Percentiles rank a stretch among this genome's conserved stretches.
Conservation (phyloP, 78 protist genomes). For the Cavenderia fasciculata region DNA sequence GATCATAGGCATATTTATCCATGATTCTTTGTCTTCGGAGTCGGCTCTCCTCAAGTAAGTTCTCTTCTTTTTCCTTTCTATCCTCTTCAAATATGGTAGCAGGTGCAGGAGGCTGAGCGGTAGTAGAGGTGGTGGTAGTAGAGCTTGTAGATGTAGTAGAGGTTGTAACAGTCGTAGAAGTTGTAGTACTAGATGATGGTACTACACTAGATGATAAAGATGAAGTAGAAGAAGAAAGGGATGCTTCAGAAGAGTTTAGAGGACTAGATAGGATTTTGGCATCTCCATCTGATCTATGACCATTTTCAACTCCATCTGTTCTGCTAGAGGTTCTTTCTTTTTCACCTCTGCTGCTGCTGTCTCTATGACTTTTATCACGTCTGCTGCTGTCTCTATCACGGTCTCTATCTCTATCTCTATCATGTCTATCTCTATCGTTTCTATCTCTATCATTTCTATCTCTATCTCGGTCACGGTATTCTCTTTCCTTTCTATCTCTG, state of each 20-base stretch:
- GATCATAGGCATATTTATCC: conserved; percentile 47
- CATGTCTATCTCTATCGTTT: conserved; percentile 2
- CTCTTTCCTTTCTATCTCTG: background rate
- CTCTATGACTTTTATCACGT: background rate
- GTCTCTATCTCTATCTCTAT: background rate
- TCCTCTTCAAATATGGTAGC: conserved; percentile 26
- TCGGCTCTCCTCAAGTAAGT: conserved; percentile 53
- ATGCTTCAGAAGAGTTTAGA: too few species aligned
- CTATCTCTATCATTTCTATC: conserved; percentile 8
- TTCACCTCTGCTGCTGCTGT: conserved; percentile 11
- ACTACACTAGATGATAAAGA: background rate
- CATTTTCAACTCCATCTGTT: background rate
- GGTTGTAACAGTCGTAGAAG: background rate
- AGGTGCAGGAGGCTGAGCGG: too few species aligned
- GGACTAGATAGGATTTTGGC: too few species aligned
- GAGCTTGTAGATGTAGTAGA: background rate
- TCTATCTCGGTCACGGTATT: conserved; percentile 33
- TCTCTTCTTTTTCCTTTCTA: conserved; percentile 8
- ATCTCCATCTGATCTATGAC: background rate
- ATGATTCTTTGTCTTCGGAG: conserved; percentile 42
- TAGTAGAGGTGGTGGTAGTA: too few species aligned
- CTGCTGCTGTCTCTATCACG: background rate
- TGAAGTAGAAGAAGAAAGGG: too few species aligned
- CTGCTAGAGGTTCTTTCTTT: background rate
- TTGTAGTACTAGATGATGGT: background rate